Conservation (phyloP, 1,284 basidiomycete genomes). For the Vanrija sp. region DNA sequence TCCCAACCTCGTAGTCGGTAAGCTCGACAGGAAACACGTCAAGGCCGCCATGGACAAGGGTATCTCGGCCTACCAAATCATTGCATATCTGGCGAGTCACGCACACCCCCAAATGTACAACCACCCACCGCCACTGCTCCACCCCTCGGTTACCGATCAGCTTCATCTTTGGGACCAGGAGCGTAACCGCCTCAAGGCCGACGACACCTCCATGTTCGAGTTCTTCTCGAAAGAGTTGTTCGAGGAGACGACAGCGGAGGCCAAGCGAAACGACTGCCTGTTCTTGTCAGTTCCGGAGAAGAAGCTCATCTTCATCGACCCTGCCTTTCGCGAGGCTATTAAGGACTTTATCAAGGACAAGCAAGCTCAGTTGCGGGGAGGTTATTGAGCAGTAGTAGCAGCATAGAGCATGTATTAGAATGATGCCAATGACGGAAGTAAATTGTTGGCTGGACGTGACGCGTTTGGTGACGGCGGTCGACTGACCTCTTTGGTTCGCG, state of each 20-base stretch:
- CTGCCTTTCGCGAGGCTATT: conserved; percentile 36
- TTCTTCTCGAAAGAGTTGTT: conserved; percentile 45
- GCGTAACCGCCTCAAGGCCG: conserved; percentile 80
- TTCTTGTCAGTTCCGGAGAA: conserved; percentile 21
- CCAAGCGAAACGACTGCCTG: conserved; percentile 31
- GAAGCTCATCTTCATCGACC: conserved; percentile 42
- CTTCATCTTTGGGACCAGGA: conserved; percentile 97
- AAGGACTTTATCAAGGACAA: conserved; percentile 39
- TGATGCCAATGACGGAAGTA: no score
- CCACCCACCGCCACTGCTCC: conserved; percentile 54
- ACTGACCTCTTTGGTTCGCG: no score
- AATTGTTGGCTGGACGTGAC: no score
- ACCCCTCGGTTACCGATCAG: conserved; percentile 83
- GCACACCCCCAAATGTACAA: conserved; percentile 98
- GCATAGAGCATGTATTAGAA: no score
- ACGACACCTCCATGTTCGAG: conserved; percentile 57
- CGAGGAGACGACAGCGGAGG: conserved; percentile 38
- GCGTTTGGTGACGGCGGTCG: no score
- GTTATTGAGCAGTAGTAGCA: neutral
- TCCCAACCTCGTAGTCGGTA: conserved; percentile 91
- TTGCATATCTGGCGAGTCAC: conserved; percentile 88
- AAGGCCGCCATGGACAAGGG: conserved; percentile 91
- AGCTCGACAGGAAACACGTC: conserved; percentile 90
- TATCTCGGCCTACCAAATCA: conserved; percentile 96
- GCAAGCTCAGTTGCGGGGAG: conserved; percentile 31